phyloP scores from a whole-genome alignment of 768 basidiomycete genomes.

The Rhizopogon vulgaris region DNA sequence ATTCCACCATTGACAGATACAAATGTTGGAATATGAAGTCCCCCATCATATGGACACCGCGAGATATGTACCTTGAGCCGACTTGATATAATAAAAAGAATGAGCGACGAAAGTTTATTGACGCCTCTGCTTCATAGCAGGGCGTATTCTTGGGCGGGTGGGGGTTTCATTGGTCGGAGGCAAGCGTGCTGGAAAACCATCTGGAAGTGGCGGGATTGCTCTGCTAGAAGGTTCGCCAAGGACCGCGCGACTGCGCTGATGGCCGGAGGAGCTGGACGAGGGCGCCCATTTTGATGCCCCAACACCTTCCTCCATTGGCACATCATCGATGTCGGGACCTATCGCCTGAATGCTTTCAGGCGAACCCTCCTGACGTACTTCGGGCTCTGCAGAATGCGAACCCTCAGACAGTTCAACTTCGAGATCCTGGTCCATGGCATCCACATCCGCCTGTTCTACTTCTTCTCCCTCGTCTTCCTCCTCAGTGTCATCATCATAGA shows the following conservation, averaged over 20 bases:
- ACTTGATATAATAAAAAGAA: neutral
- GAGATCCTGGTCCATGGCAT: slow-evolving; percentile 71
- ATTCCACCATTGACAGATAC: neutral
- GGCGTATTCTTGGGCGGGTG: slow-evolving; percentile 52
- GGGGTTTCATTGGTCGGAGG: slow-evolving; percentile 49
- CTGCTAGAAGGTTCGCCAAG: slow-evolving; percentile 19
- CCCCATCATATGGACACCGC: neutral
- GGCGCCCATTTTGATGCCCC: slow-evolving; percentile 26
- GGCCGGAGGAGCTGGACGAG: slow-evolving; percentile 11
- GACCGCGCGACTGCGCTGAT: slow-evolving; percentile 11
- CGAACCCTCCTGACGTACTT: slow-evolving; percentile 22
- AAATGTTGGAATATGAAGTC: slow-evolving; percentile 1
- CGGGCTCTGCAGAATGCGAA: slow-evolving; percentile 22
- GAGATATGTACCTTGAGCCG: neutral
- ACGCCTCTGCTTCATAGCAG: slow-evolving; percentile 29
- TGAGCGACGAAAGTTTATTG: slow-evolving; percentile 4
- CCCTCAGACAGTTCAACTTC: slow-evolving; percentile 28
- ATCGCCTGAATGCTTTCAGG: slow-evolving; percentile 19
- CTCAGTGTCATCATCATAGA: slow-evolving; percentile 65
- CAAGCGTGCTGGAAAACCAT: slow-evolving; percentile 29
- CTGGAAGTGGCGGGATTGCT: slow-evolving; percentile 19
- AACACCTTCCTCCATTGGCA: slow-evolving; percentile 22
- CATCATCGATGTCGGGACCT: slow-evolving; percentile 25
- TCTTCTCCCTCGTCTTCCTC: slow-evolving; percentile 34
- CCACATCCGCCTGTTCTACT: slow-evolving; percentile 53